Evolutionary conservation across 345 rosid genomes (phyloP).

Genomic region (Syzygium grande): DNA sequence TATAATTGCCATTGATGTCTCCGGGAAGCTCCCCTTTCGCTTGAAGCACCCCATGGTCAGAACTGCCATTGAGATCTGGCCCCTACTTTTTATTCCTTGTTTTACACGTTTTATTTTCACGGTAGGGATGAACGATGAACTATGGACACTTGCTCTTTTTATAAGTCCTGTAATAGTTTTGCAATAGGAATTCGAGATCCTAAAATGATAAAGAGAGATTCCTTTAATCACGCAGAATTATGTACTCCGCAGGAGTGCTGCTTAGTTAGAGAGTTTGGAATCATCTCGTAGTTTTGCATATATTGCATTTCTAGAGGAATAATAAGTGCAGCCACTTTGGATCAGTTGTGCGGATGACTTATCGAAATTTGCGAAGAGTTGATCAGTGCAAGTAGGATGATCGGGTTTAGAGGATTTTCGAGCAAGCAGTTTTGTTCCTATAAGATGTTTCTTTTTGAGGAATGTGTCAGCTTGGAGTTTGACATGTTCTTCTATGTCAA

Average conservation of each 20-base stretch:
- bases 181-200: not conserved
- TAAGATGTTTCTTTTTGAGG: not conserved
- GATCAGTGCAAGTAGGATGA: not conserved
- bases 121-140: not conserved
- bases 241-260: not conserved
- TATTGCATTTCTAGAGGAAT: not conserved
- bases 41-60: constrained; percentile 51
- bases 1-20: constrained; percentile 60
- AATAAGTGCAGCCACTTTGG: not conserved
- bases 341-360: not conserved
- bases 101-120: not conserved
- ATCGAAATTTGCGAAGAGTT: not conserved
- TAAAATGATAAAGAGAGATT: not conserved
- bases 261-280: not conserved
- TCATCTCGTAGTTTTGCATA: not conserved
- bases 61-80: constrained; percentile 60
- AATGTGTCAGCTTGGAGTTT: not conserved
- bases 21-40: constrained; percentile 46
- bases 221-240: not conserved
- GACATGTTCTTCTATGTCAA: not conserved
- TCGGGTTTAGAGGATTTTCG: not conserved
- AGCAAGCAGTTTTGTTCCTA: not conserved
- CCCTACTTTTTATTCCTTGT: not conserved
- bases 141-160: not conserved
- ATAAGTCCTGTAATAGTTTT: not conserved